phyloP scores from a whole-genome alignment of 176 grass and related monocot genomes.

The Aegilops sharonensis region DNA sequence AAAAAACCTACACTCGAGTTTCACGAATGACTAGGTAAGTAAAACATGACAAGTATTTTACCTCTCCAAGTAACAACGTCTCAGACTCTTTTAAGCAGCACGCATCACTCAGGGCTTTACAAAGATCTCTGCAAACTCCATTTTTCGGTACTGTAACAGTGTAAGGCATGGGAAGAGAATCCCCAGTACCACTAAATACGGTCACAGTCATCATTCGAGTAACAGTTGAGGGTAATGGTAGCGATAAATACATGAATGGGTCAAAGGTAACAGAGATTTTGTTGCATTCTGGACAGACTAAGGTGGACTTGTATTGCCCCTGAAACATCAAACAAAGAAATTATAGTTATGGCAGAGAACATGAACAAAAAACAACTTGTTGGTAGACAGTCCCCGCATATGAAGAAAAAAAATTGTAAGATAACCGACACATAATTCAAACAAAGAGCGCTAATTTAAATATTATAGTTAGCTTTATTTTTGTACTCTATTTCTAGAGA shows the following conservation, averaged over 20 bases:
- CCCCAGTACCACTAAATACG: slow-evolving; percentile 79
- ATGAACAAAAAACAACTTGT: neutral
- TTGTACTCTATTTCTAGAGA: too few species aligned
- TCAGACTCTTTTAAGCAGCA: slow-evolving; percentile 75
- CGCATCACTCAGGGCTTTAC: slow-evolving; percentile 51
- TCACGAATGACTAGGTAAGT: neutral
- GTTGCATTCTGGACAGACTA: slow-evolving; percentile 84
- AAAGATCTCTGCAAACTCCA: slow-evolving; percentile 65
- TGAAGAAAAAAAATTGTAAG: neutral
- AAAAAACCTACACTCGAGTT: neutral
- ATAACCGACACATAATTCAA: neutral
- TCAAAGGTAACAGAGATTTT: slow-evolving; percentile 98
- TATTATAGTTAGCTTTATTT: neutral
- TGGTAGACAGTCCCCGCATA: neutral
- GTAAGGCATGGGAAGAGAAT: slow-evolving; percentile 77
- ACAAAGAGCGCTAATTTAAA: neutral
- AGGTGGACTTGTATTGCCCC: slow-evolving; percentile 98
- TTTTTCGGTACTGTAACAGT: slow-evolving; percentile 82
- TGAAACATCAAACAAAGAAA: slow-evolving; percentile 49
- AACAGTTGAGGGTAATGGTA: slow-evolving; percentile 81
- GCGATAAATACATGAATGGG: slow-evolving; percentile 96
- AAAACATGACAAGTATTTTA: slow-evolving; percentile 15
- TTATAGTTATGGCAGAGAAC: slow-evolving; percentile 19
- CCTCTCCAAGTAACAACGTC: slow-evolving; percentile 83
- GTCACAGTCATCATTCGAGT: slow-evolving; percentile 86